phyloP scores from a whole-genome alignment of 139 green algal species.

The Micractinium sp. region DNA sequence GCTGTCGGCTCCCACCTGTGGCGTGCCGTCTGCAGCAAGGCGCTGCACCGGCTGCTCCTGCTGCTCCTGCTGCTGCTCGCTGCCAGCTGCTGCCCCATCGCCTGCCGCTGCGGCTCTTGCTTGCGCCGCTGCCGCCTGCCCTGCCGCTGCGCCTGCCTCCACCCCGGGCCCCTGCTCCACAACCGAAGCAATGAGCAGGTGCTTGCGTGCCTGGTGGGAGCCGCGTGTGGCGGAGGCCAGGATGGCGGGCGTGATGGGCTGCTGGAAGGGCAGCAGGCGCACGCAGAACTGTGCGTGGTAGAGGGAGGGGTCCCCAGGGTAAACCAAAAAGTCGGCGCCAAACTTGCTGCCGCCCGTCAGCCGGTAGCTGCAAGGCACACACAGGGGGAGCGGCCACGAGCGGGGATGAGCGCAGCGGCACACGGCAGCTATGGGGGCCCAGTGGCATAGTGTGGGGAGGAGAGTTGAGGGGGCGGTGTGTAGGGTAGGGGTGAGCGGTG shows the following conservation, averaged over 20 bases:
- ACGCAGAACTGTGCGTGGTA: constrained; percentile 83
- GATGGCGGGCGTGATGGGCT: constrained; percentile 46
- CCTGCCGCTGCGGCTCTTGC: not conserved
- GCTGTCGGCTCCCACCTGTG: not conserved
- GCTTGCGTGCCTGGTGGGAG: constrained; percentile 74
- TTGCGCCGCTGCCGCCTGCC: not conserved
- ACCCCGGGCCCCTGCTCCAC: constrained; percentile 14
- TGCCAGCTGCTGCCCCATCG: not conserved
- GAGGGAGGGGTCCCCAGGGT: constrained; percentile 76
- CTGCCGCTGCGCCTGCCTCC: not conserved
- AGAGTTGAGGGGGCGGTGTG: no score
- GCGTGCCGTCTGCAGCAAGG: not conserved
- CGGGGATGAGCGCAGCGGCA: no score
- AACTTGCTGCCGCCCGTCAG: constrained; percentile 83
- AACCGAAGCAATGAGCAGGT: constrained; percentile 71
- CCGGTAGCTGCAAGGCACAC: constrained; percentile 48
- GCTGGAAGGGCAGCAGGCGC: constrained; percentile 41
- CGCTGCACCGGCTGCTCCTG: not conserved
- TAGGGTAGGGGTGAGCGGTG: no score
- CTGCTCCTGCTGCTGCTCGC: not conserved
- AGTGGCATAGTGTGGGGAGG: no score
- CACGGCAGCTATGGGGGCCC: no score
- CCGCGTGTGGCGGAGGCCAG: constrained; percentile 60
- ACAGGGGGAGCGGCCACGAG: no score
- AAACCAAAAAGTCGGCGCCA: constrained; percentile 78